Evolutionary conservation across 2,329 filamentous ascomycete species (phyloP), one percentile per base, ranked within the genome.

Genomic region (Penicillium frequentans): DNA sequence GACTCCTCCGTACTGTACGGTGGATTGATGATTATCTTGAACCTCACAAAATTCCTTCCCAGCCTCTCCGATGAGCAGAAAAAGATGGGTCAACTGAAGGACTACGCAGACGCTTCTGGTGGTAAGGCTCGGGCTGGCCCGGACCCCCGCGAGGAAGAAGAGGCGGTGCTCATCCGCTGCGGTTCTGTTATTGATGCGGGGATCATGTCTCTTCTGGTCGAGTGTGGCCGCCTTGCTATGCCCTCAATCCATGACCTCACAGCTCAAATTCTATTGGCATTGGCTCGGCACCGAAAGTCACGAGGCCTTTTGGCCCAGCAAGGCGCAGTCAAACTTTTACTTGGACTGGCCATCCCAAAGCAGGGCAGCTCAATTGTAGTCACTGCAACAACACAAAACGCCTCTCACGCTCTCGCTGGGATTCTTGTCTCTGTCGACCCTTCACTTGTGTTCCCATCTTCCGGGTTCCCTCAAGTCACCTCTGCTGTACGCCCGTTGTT

Each of bases 341-440:
- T 98, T 26, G 84, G 88, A 84, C 88, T 54, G 87, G 86, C 82
- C 58, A 73, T 68, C 37, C 70, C 72, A 8, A 71, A 68, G 54
- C 71, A 67, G 57, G 75, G 68, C 59, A 82, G 80, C 60, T 66
- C 65, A 57, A 73, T 64, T 23, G 59, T 70, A 2, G 62, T 64
- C 49, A 72, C 72, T 48, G 75, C 79, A 52, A 73, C 75, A 3
- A 70, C 70, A 24, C 82, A 85, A 24, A 85, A 82, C 43, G 87
- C 90, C 13, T 90, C 89, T 1, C 95, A 93, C 70, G 90, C 91
- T 1, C 83, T 96, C 14, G 90, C 91, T 14, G 88, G 91, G 24
- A 90, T 96, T 55, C 82, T 96, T 46, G 96, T 96, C 64, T 93
- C 90, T 59, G 91, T 90, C 23, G 90, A 96, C 70, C 93, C 91